Base-by-base conservation (phyloP, 306 rosid genomes). In the Quercus glauca region DNA sequence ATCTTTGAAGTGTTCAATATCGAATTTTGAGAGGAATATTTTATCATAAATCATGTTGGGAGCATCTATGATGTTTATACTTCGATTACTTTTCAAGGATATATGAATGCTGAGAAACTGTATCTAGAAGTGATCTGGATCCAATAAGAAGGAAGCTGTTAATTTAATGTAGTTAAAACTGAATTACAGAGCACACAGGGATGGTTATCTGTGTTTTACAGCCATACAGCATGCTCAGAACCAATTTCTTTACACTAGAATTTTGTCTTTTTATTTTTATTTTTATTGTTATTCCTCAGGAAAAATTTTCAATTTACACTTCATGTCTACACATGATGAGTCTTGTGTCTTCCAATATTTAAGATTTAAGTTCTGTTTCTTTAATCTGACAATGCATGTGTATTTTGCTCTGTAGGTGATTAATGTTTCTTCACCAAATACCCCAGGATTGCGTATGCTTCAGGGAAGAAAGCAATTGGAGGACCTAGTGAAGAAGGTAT, bases 351-450 rank as follows among this genome's bases (percentile, higher is more conserved):
- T 56, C n/a, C 9, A 21, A n/a, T 33, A 33, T 33, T 35, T 78
- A 2, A 58, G 70, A 43, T 31, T 37, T 56, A 35, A 41, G 19
- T 80, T 73, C 10, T 49, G 58, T 53, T 78, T 68, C 63, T 28
- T 51, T 55, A 37, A 55, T 75, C 21, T 41, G 20, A 73, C 28
- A 33, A 69, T 35, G 53, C 33, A 73, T 75, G 61, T n/a, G 74
- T 45, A 60, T 19, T 45, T 82, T 69, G 1, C 37, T 45, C 82
- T 78, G 59, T 80, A 95, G 99, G 99, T 95, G 82, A 91, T 95
- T 75, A 95, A 95, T 95, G 94, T 95, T 85, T 95, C 99, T 55
- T 95, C 99, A n/a, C 99, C 98, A 75, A 95, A 95, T 91, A 95
- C 99, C 76, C 99, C 99, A 20, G 99, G 99, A 73, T 86, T 95